These are phyloP conservation scores for Leptographium wingfieldii DNA, from an alignment of 2,329 filamentous ascomycete species.

Conservation along the genomic window DNA sequence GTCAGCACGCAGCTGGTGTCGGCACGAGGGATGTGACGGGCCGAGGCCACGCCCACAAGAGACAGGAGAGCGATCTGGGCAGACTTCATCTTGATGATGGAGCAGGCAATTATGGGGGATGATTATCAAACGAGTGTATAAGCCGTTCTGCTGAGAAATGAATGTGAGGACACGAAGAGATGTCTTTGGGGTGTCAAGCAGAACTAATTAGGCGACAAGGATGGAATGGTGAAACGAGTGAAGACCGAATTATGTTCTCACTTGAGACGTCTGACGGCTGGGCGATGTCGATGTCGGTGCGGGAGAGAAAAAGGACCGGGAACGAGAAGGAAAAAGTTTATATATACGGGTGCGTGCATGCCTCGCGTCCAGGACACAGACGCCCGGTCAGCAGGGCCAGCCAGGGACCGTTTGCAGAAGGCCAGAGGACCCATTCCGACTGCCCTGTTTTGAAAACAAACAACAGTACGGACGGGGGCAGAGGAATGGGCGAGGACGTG, in stretches of 20 bases:
- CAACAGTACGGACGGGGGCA: background rate
- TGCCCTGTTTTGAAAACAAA: background rate
- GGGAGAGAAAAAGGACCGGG: background rate
- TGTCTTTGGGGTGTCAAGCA: background rate
- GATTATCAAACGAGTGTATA: background rate
- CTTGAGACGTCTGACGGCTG: background rate
- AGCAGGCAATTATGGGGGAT: background rate
- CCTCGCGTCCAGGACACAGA: background rate
- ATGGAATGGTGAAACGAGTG: background rate
- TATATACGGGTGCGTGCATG: background rate
- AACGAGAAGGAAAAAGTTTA: background rate
- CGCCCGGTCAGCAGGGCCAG: background rate
- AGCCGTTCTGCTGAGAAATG: background rate
- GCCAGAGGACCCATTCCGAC: background rate
- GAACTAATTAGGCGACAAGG: background rate
- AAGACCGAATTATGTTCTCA: background rate
- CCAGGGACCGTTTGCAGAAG: background rate
- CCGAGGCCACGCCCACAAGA: background rate
- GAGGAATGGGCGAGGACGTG: background rate
- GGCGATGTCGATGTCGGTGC: background rate
- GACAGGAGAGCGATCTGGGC: background rate
- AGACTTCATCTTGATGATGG: background rate
- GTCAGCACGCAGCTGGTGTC: conserved; percentile 5
- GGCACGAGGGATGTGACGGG: background rate
- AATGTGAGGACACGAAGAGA: background rate